Evolutionary conservation across 352 stramenopile species (phyloP), one percentile per base, ranked within the genome.

Genomic region (Blastocystis sp.): DNA sequence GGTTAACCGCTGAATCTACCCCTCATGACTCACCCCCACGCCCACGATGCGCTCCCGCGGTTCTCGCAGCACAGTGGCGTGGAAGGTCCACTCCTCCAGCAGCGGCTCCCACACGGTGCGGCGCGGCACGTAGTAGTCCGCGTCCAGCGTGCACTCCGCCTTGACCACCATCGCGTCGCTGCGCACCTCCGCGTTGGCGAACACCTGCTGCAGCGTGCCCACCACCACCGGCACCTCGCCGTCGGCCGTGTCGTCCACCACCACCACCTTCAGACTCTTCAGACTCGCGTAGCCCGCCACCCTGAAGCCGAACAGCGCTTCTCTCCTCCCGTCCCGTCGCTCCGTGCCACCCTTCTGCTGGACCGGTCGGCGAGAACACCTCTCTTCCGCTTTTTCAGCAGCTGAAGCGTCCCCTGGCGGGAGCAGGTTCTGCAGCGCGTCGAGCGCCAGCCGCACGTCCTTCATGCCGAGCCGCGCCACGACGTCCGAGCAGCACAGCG

Each of bases 101-200:
- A 84, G 52, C 1, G 74, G 74, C 41, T 84, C 74, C 74, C 74
- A 84, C 19, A 48, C 52, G 11, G 21, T 69, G 28, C 48, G 28
- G 9, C 21, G 11, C 19, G 74, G 45, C 34, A 69, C 14, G 45
- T 84, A 84, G 34, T 10, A 67, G 19, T 69, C 74, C 11, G 74
- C 74, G 48, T 7, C 48, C 5, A 56, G 48, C 14, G 48, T 56
- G 48, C 48, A 56, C 5, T 56, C 48, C 5, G 5, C 5, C 48
- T 56, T 7, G 5, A 56, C 48, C 48, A 17, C 14, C 48, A 56
- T 56, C 5, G 48, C 48, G 48, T 56, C 48, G 48, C 48, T 56
- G 48, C 14, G 14, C 48, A 56, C 48, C 48, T 56, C 48, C 48
- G 14, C 48, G 5, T 56, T 56, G 48, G 48, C 48, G 48, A 56